phyloP scores from a whole-genome alignment of 2,329 filamentous ascomycete genomes.

The Diaporthe australafricana region DNA sequence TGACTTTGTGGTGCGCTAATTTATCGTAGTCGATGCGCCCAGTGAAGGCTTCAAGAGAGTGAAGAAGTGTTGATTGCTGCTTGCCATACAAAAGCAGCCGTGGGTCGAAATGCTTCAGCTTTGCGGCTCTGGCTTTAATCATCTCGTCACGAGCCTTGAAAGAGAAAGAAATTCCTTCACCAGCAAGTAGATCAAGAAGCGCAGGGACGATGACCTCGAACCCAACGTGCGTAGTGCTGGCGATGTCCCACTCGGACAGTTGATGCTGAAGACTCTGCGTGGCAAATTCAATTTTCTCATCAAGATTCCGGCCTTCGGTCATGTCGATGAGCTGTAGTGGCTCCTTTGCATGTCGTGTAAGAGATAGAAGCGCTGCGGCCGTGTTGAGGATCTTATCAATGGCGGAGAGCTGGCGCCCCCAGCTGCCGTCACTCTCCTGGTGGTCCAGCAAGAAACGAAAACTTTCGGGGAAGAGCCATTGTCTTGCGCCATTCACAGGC shows the following conservation, averaged over 20 bases:
- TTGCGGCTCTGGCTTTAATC: not conserved
- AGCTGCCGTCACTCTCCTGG: not conserved
- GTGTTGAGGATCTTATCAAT: slow-evolving; percentile 7
- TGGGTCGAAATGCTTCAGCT: not conserved
- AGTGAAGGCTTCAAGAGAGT: slow-evolving; percentile 10
- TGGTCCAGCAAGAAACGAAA: not conserved
- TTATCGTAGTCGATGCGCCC: slow-evolving; percentile 4
- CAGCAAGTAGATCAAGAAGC: not conserved
- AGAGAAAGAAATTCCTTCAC: not conserved
- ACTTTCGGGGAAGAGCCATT: not conserved
- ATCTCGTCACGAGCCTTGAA: not conserved
- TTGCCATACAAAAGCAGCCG: not conserved
- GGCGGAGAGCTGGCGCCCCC: not conserved
- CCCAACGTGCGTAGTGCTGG: not conserved
- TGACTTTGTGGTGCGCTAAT: not conserved
- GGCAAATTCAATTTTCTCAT: not conserved
- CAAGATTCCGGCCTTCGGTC: not conserved
- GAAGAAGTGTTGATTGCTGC: not conserved
- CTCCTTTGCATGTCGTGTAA: not conserved
- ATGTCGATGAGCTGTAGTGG: not conserved
- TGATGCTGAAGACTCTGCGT: not conserved
- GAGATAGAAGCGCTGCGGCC: slow-evolving; percentile 1
- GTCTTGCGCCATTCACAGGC: not conserved
- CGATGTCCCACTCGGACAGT: not conserved
- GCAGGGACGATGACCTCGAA: not conserved